phyloP scores from a whole-genome alignment of 2,329 filamentous ascomycete species.

The Aureobasidium musti region DNA sequence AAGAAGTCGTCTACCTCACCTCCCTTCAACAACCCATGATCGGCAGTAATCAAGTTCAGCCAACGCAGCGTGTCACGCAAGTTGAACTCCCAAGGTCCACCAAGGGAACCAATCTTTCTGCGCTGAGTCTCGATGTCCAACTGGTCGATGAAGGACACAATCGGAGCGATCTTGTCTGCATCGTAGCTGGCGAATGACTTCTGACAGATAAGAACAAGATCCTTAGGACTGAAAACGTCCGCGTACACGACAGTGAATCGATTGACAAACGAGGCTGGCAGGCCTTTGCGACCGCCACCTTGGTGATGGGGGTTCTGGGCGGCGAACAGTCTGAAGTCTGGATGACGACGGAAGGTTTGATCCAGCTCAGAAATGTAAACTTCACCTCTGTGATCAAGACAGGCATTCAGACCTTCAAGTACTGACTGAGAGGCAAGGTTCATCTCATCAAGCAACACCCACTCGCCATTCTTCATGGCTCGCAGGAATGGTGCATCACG shows the following conservation, averaged over 20 bases:
- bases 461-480: conserved; percentile 95
- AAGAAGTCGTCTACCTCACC: conserved; percentile 71
- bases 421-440: conserved; percentile 97
- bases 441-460: conserved; percentile 98
- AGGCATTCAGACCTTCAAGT: conserved; percentile 92
- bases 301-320: conserved; percentile 98
- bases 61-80: conserved; percentile 86
- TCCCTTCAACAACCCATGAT: conserved; percentile 62
- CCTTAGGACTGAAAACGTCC: conserved; percentile 79
- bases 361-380: conserved; percentile 95
- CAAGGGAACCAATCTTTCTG: conserved; percentile 56
- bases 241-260: conserved; percentile 98
- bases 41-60: conserved; percentile 69
- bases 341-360: conserved; percentile 87
- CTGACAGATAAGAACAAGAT: conserved; percentile 78
- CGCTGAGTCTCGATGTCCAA: conserved; percentile 69
- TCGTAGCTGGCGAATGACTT: conserved; percentile 71
- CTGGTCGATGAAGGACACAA: conserved; percentile 79
- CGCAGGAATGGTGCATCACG: conserved; percentile 91
- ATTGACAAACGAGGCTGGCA: conserved; percentile 96
- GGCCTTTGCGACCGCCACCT: conserved; percentile 89
- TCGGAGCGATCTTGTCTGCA: conserved; percentile 58
- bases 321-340: conserved; percentile 90
- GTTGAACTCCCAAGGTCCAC: conserved; percentile 94
- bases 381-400: conserved; percentile 92